These are phyloP conservation scores for Fagus sylvatica DNA, from an alignment of 306 rosid genomes.

Conservation along the genomic window DNA sequence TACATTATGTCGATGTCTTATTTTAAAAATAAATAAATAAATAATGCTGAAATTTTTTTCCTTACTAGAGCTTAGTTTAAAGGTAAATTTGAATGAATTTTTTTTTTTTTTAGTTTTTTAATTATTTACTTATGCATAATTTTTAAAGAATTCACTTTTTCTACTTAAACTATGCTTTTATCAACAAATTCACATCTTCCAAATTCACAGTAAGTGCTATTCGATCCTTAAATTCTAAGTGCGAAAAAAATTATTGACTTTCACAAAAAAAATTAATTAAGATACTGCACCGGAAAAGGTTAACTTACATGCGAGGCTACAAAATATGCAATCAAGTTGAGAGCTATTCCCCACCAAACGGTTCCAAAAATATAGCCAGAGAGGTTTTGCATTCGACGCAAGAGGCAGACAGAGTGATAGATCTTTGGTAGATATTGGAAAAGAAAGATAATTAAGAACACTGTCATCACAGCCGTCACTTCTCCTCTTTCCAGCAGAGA, in stretches of 20 bases:
- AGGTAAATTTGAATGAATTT: no score
- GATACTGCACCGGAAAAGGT: neutral
- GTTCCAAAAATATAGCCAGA: constrained; percentile 87
- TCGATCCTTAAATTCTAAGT: neutral
- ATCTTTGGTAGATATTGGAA: constrained; percentile 90
- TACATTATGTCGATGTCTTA: no score
- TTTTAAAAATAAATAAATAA: no score
- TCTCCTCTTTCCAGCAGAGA: constrained; percentile 60
- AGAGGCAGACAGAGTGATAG: constrained; percentile 68
- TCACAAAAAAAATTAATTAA: neutral
- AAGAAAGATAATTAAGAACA: constrained; percentile 64
- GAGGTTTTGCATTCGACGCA: constrained; percentile 84
- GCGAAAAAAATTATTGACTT: neutral
- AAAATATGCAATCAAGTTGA: constrained; percentile 85
- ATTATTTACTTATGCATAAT: no score
- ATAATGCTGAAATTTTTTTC: no score
- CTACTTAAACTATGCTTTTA: no score
- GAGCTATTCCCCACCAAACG: constrained; percentile 98
- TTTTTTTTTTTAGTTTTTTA: no score
- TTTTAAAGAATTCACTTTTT: no score
- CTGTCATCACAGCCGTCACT: constrained; percentile 68
- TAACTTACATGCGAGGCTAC: constrained; percentile 92
- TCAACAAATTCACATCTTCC: no score
- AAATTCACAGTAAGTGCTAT: no score
- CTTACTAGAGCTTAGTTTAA: no score